Evolutionary conservation across 306 rosid genomes (phyloP).

Genomic region (Dalbergia cultrata): DNA sequence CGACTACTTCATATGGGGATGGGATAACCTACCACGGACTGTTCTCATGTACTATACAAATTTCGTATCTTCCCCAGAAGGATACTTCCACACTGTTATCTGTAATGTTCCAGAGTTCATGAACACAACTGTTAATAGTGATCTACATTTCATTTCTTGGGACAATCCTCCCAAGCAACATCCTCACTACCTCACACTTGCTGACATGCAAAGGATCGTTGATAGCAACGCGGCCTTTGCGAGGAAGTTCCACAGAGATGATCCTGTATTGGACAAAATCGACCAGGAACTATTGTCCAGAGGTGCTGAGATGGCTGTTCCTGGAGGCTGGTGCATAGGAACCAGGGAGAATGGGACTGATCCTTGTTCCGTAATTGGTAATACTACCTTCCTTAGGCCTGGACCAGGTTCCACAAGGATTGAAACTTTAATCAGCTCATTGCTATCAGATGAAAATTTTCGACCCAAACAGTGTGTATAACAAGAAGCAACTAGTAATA

Average conservation of each 20-base stretch:
- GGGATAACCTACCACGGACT: conserved; percentile 92
- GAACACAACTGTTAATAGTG: conserved; percentile 86
- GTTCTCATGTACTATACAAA: conserved; percentile 89
- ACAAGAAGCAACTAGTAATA: conserved; percentile 22
- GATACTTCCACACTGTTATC: conserved; percentile 88
- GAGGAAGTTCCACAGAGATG: conserved; percentile 74
- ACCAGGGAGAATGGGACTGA: conserved; percentile 73
- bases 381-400: conserved; percentile 68
- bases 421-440: conserved; percentile 64
- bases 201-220: conserved; percentile 66
- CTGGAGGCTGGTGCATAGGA: conserved; percentile 96
- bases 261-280: conserved; percentile 74
- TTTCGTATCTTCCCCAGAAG: conserved; percentile 89
- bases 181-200: conserved; percentile 75
- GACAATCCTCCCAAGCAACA: conserved; percentile 97
- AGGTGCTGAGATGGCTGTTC: conserved; percentile 69
- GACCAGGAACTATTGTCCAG: conserved; percentile 69
- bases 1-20: conserved; percentile 92
- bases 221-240: conserved; percentile 84
- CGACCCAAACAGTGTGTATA: conserved; percentile 79
- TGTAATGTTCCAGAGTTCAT: conserved; percentile 85
- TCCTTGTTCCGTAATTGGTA: conserved; percentile 74
- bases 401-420: conserved; percentile 75
- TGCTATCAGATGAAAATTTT: conserved; percentile 70
- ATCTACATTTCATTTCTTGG: conserved; percentile 91